Conservation (phyloP, 1,139 yeast species). For the Blastobotrys persicus region DNA sequence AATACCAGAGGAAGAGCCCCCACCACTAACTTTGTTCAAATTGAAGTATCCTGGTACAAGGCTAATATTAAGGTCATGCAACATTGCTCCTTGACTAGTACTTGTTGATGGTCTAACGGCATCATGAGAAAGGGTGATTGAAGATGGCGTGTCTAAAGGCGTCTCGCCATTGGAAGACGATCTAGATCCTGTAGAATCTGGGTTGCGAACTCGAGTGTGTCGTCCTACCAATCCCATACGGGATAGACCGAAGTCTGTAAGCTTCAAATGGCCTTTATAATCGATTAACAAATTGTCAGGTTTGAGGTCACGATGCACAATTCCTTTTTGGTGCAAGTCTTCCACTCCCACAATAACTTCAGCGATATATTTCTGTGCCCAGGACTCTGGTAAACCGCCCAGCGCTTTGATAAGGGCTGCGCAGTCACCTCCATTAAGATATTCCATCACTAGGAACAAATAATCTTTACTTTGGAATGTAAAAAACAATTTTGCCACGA, state of each 20-base stretch:
- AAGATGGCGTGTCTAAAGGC: background rate
- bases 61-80: conserved; percentile 31
- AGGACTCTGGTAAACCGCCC: conserved; percentile 74
- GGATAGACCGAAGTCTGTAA: conserved; percentile 93
- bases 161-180: conserved; percentile 9
- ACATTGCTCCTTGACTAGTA: conserved; percentile 9
- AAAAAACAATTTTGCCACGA: conserved; percentile 84
- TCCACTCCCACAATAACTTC: conserved; percentile 90
- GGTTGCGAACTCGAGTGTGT: conserved; percentile 43
- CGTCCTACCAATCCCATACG: conserved; percentile 86
- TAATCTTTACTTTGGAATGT: conserved; percentile 89
- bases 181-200: conserved; percentile 3
- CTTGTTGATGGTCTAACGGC: background rate
- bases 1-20: conserved; percentile 18
- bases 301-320: conserved; percentile 90
- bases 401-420: conserved; percentile 79
- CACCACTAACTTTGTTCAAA: conserved; percentile 15
- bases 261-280: conserved; percentile 78
- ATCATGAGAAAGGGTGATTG: conserved; percentile 1
- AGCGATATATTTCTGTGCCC: conserved; percentile 86
- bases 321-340: conserved; percentile 82
- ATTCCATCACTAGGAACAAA: conserved; percentile 93
- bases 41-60: conserved; percentile 35
- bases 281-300: conserved; percentile 93
- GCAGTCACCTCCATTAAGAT: conserved; percentile 93